Evolutionary conservation across 345 rosid genomes (phyloP).

Genomic region (Gossypium raimondii): DNA sequence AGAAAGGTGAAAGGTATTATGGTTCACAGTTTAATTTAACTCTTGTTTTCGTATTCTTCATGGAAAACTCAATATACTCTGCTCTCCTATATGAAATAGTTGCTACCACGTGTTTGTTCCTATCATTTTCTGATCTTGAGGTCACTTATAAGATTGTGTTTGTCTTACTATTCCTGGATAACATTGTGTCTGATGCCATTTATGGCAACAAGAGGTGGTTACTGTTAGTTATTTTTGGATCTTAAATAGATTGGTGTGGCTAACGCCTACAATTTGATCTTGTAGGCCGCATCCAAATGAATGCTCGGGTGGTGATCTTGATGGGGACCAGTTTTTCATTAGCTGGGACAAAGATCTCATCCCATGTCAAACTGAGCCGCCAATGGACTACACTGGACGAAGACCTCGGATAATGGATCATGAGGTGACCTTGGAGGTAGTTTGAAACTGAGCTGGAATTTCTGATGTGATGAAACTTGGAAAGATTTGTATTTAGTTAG

Average conservation of each 20-base stretch:
- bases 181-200: neutral
- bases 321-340: slow-evolving; percentile 82
- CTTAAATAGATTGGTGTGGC: slow-evolving; percentile 28
- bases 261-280: slow-evolving; percentile 15
- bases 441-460: neutral
- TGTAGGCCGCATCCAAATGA: slow-evolving; percentile 96
- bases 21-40: neutral
- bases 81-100: neutral
- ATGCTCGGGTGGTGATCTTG: slow-evolving; percentile 99
- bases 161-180: neutral
- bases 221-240: neutral
- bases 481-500: neutral
- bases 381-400: slow-evolving; percentile 83
- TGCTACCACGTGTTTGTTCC: slow-evolving; percentile 1
- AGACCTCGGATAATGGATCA: slow-evolving; percentile 83
- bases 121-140: neutral
- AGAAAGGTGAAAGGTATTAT: slow-evolving; percentile 68
- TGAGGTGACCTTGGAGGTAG: slow-evolving; percentile 78
- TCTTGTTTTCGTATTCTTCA: neutral
- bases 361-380: slow-evolving; percentile 61
- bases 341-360: slow-evolving; percentile 85
- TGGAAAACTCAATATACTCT: neutral
- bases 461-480: neutral
- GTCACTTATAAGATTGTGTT: neutral
- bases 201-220: neutral